Conservation (phyloP, 768 basidiomycete genomes). For the Pulveroboletus ravenelii region DNA sequence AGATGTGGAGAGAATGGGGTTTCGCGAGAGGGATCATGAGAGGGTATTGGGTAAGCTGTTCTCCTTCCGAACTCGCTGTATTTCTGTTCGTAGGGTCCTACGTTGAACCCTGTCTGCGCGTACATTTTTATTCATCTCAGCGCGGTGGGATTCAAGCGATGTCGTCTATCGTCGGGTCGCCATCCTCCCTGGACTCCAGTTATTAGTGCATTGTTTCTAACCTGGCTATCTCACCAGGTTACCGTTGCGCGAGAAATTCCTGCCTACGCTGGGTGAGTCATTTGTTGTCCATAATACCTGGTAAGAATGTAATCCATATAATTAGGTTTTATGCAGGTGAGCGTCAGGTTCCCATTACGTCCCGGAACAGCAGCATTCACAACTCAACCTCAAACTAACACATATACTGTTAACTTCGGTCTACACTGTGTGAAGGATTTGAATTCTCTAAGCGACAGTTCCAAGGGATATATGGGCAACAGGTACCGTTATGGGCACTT, state of each 20-base stretch:
- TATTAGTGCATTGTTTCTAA: neutral
- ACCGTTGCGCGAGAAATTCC: constrained; percentile 93
- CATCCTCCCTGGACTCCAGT: too few relatives aligned
- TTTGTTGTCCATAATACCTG: neutral
- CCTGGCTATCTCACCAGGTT: constrained; percentile 43
- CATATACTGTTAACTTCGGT: neutral
- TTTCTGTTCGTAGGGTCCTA: neutral
- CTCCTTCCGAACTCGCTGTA: constrained; percentile 4
- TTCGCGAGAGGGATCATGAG: constrained; percentile 89
- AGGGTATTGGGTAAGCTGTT: constrained; percentile 81
- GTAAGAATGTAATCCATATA: neutral
- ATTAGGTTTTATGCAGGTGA: constrained; percentile 65
- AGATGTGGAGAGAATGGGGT: constrained; percentile 88
- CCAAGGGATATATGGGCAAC: constrained; percentile 51
- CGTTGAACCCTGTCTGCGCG: neutral
- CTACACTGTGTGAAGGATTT: constrained; percentile 48
- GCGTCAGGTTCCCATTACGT: neutral
- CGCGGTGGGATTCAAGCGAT: neutral
- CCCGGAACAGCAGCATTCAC: neutral
- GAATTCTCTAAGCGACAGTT: constrained; percentile 87
- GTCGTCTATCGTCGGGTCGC: neutral
- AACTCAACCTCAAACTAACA: neutral
- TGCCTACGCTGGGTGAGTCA: constrained; percentile 74
- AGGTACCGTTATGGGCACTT: constrained; percentile 81
- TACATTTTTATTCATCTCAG: neutral